Evolutionary conservation across 2,329 filamentous ascomycete species (phyloP).

Genomic region (Pseudopyrenochaeta lycopersici): DNA sequence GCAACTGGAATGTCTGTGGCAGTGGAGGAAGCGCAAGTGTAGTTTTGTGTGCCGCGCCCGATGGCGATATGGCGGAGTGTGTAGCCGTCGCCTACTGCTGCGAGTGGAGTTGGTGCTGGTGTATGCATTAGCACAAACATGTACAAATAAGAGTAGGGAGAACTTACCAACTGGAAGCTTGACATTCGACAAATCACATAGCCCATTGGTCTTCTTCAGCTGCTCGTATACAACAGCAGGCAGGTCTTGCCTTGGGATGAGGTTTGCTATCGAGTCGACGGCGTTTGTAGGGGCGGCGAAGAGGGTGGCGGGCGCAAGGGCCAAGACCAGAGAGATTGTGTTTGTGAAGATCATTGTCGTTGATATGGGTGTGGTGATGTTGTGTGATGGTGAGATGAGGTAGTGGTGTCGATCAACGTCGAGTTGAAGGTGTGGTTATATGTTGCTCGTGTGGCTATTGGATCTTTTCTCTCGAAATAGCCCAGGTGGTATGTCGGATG

Average conservation of each 20-base stretch:
- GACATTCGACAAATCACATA: slow-evolving; percentile 40
- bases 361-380: slow-evolving; percentile 4
- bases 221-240: slow-evolving; percentile 26
- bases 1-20: slow-evolving; percentile 69
- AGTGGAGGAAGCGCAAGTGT: slow-evolving; percentile 75
- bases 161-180: slow-evolving; percentile 44
- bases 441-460: neutral
- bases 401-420: slow-evolving; percentile 8
- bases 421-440: neutral
- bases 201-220: slow-evolving; percentile 29
- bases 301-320: slow-evolving; percentile 43
- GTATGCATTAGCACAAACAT: slow-evolving; percentile 24
- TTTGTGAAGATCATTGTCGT: slow-evolving; percentile 46
- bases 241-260: slow-evolving; percentile 26
- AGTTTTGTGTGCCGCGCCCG: slow-evolving; percentile 92
- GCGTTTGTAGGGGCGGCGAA: slow-evolving; percentile 44
- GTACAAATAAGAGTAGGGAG: neutral
- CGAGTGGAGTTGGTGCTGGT: slow-evolving; percentile 66
- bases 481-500: neutral
- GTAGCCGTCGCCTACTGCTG: slow-evolving; percentile 67
- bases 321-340: slow-evolving; percentile 41
- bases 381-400: slow-evolving; percentile 9
- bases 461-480: slow-evolving; percentile 17
- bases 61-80: slow-evolving; percentile 80
- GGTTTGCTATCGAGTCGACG: slow-evolving; percentile 27